phyloP scores from a whole-genome alignment of 2,329 filamentous ascomycete genomes.

The Fusarium luffae region DNA sequence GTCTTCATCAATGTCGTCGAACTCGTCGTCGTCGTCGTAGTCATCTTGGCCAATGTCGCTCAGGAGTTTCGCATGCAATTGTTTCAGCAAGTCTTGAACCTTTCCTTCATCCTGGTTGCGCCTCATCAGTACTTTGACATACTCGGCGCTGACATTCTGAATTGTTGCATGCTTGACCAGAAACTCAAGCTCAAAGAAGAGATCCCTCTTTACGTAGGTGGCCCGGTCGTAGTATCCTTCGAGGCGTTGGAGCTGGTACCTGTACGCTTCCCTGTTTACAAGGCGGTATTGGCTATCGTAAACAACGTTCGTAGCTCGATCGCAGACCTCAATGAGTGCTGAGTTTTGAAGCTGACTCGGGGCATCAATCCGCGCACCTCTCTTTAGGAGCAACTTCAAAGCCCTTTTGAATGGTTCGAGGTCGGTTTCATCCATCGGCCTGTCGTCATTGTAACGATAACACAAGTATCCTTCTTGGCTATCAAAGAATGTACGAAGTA shows the following conservation, averaged over 20 bases:
- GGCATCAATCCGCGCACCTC: background rate
- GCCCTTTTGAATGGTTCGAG: background rate
- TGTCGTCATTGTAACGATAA: rapidly evolving
- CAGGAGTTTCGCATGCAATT: background rate
- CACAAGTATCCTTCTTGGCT: rapidly evolving
- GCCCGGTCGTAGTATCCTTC: background rate
- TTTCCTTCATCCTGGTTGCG: too few species aligned
- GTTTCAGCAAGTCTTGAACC: background rate
- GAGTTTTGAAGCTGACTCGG: background rate
- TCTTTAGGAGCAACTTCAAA: background rate
- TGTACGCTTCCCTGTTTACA: background rate
- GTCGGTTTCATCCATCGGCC: background rate
- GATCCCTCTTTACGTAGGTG: rapidly evolving
- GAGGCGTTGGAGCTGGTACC: background rate
- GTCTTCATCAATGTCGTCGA: background rate
- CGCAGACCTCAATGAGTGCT: background rate
- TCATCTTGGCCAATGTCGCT: background rate
- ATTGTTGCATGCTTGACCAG: constrained; percentile 1
- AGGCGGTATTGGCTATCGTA: rapidly evolving
- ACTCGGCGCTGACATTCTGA: background rate
- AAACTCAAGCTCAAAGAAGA: constrained; percentile 1
- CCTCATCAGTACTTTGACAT: background rate
- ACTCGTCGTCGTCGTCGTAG: too few species aligned
- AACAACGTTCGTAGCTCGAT: rapidly evolving
- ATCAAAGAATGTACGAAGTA: background rate